These are phyloP conservation scores for Erysimum cheiri DNA, from an alignment of 441 rosid genomes.

Conservation along the genomic window DNA sequence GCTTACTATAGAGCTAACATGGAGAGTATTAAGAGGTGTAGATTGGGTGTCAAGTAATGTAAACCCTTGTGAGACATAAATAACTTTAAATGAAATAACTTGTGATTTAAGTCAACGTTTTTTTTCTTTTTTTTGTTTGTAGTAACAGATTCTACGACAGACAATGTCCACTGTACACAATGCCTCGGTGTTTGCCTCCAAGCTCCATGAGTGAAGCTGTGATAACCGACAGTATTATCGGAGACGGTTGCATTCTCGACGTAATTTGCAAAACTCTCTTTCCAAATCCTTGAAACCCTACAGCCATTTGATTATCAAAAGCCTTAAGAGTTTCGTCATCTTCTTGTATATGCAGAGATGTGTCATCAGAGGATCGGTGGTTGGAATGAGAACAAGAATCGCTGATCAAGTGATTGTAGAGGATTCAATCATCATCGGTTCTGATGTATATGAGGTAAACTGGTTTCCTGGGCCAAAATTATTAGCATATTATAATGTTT, in stretches of 20 bases:
- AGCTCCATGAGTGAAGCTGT: conserved; percentile 56
- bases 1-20: conserved; percentile 82
- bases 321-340: conserved; percentile 2
- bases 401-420: conserved; percentile 60
- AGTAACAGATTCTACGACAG: conserved; percentile 65
- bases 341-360: conserved; percentile 58
- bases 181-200: conserved; percentile 81
- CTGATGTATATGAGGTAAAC: conserved; percentile 73
- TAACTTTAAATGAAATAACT: neutral
- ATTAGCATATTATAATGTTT: neutral
- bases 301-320: conserved; percentile 15
- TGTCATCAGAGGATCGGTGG: conserved; percentile 69
- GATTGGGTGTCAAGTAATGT: conserved; percentile 46
- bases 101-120: conserved; percentile 31
- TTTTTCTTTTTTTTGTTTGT: conserved; percentile 2
- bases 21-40: conserved; percentile 63
- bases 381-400: conserved; percentile 83
- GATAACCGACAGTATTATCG: conserved; percentile 67
- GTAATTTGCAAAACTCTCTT: conserved; percentile 49
- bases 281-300: conserved; percentile 30
- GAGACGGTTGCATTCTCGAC: conserved; percentile 81
- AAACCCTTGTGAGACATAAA: conserved; percentile 12
- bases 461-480: conserved; percentile 14
- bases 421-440: conserved; percentile 81
- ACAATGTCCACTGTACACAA: conserved; percentile 63